These are phyloP conservation scores for Apiospora phragmitis DNA, from an alignment of 2,329 filamentous ascomycete species.

Conservation along the genomic window DNA sequence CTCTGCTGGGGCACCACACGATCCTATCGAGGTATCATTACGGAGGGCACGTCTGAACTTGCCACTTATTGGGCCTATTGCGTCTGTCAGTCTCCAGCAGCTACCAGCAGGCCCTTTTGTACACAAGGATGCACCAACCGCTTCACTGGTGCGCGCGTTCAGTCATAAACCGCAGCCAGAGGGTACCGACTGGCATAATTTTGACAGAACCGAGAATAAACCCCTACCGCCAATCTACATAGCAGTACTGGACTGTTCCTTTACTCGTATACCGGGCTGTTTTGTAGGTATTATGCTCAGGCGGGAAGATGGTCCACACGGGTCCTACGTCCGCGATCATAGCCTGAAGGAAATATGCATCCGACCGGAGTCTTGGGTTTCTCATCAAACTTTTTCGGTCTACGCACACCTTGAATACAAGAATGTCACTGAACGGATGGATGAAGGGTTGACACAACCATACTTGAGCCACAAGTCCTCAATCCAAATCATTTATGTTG, in stretches of 20 bases:
- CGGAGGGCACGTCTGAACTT: background rate
- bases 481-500: background rate
- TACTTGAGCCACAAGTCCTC: background rate
- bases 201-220: background rate
- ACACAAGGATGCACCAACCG: background rate
- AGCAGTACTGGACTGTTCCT: background rate
- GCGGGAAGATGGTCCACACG: background rate
- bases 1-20: background rate
- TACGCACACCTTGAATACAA: background rate
- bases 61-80: background rate
- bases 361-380: background rate
- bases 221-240: background rate
- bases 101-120: background rate
- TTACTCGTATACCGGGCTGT: background rate
- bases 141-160: background rate
- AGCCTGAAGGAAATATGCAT: background rate
- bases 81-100: background rate
- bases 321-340: background rate
- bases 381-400: background rate
- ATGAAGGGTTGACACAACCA: background rate
- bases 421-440: background rate
- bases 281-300: background rate
- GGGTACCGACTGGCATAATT: background rate
- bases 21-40: background rate
- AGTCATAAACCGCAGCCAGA: background rate